Evolutionary conservation across 352 stramenopile genomes (phyloP), one percentile per base, ranked within the genome.

Genomic region (Globisporangium orthogonon): DNA sequence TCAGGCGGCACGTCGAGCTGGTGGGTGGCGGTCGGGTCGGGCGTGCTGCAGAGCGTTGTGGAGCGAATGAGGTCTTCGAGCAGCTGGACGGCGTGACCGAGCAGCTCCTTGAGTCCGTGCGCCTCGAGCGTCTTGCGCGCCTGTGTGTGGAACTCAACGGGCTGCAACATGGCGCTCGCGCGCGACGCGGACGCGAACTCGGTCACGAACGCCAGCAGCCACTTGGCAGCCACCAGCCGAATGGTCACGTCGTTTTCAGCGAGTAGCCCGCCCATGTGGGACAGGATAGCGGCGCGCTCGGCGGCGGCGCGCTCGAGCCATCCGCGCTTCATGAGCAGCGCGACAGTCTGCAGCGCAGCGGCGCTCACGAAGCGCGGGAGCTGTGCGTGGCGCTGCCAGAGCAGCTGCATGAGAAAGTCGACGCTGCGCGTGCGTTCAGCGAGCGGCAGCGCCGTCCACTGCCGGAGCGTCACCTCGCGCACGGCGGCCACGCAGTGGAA

Each of bases 401-500:
- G 58, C 50, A 94, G 70, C 46, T 90, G 76, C 76, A 91, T 94
- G 52, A 91, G 66, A 45, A 88, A 79, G 52, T 91, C 80, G 56
- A 89, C 60, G 13, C 73, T 68, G 53, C 78, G 77, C 11, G 78
- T 63, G 29, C 76, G 76, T 52, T 94, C 79, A 0, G 55, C 29
- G 7, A 76, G 41, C 29, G 65, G 46, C 49, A 94, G 63, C 48
- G 72, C 58, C 55, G 76, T 45, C 80, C 84, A 91, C 31, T 78
- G 73, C 56, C 80, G 75, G 37, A 94, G 67, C 28, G 77, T 88
- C 50, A 89, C 77, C 55, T 92, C 84, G 48, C 81, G 79, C 47
- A 94, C 68, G 17, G 83, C 85, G 17, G 76, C 77, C 17, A 94
- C 65, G 50, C 83, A 91, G 60, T 94, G 80, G 66, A 94, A 94